Percentiles rank a stretch among this genome's conserved stretches.
These are phyloP conservation scores for Gentiana dahurica DNA, from an alignment of 257 asterid genomes.

Conservation along the genomic window DNA sequence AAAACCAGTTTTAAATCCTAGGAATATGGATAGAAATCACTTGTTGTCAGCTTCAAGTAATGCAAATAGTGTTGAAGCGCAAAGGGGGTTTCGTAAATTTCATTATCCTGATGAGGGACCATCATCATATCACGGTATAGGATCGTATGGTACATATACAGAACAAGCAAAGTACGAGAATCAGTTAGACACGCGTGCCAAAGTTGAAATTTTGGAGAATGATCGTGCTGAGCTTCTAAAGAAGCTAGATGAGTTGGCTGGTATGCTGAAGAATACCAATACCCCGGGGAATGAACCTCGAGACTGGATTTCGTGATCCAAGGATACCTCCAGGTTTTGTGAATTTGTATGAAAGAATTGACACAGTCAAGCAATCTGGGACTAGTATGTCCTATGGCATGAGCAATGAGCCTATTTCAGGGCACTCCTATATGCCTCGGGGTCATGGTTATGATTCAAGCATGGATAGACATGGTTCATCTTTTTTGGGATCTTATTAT, in stretches of 20 bases:
- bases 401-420: conserved; percentile 4
- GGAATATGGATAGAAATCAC: conserved; percentile 24
- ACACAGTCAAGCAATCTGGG: conserved; percentile 31
- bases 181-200: conserved; percentile 18
- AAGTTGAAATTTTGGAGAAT: conserved; percentile 50
- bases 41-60: conserved; percentile 16
- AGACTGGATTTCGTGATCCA: conserved; percentile 22
- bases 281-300: conserved; percentile 40
- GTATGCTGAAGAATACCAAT: conserved; percentile 55
- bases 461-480: conserved; percentile 28
- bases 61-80: conserved; percentile 20
- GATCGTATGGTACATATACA: conserved; percentile 39
- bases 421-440: conserved; percentile 31
- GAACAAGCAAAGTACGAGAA: conserved; percentile 34
- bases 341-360: conserved; percentile 38
- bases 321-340: conserved; percentile 29
- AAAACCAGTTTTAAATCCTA: conserved; percentile 29
- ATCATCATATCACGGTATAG: conserved; percentile 29
- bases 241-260: conserved; percentile 72
- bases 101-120: conserved; percentile 49
- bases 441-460: conserved; percentile 29
- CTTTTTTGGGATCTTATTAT: conserved; percentile 29
- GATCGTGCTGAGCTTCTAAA: conserved; percentile 70
- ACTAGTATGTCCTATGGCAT: conserved; percentile 23
- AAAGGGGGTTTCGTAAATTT: conserved; percentile 30